Evolutionary conservation across 176 grass and related monocot genomes (phyloP).

Genomic region (Rhynchospora breviuscula): DNA sequence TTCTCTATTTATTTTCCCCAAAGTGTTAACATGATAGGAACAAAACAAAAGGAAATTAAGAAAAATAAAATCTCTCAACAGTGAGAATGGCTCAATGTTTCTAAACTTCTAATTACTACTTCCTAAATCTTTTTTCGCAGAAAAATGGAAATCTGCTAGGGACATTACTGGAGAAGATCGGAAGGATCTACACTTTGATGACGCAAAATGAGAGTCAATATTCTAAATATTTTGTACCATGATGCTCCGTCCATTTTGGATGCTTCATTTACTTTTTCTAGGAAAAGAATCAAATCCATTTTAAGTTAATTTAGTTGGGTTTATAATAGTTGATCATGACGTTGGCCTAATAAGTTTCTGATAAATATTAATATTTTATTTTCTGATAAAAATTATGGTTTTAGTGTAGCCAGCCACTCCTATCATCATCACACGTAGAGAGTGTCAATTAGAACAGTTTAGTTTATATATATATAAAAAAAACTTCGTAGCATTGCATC

Average conservation of each 20-base stretch:
- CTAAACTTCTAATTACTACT: too few species aligned
- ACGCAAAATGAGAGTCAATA: not conserved
- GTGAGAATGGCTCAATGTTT: too few species aligned
- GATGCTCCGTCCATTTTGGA: not conserved
- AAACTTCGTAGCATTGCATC: not conserved
- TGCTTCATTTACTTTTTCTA: not conserved
- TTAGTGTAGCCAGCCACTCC: not conserved
- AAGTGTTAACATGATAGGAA: too few species aligned
- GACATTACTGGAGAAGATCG: not conserved
- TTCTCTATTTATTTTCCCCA: too few species aligned
- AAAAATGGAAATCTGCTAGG: not conserved
- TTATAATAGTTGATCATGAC: slow-evolving; percentile 1
- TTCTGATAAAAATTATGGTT: not conserved
- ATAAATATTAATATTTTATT: not conserved
- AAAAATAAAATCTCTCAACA: too few species aligned
- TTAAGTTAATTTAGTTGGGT: not conserved
- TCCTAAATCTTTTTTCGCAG: not conserved
- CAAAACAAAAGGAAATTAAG: too few species aligned
- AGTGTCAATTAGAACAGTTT: not conserved
- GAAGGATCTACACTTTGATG: not conserved
- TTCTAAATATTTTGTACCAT: not conserved
- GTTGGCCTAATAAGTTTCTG: not conserved
- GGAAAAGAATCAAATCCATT: not conserved
- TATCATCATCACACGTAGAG: not conserved
- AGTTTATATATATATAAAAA: not conserved